Evolutionary conservation across 352 stramenopile species (phyloP), one percentile per base, ranked within the genome.

Genomic region (Pythium vanterpoolii): DNA sequence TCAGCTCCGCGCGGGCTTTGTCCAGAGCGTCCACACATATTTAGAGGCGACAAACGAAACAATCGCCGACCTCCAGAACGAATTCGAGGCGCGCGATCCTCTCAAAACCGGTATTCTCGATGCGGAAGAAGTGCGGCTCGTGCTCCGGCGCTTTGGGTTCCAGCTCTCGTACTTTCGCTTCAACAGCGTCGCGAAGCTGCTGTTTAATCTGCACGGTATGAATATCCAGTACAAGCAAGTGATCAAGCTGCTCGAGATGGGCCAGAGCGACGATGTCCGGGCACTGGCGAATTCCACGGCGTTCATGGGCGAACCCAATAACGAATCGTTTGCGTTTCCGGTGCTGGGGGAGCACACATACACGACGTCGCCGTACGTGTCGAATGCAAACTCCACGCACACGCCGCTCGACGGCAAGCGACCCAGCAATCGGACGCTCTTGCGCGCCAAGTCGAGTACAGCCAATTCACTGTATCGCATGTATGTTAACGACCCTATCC

Each of bases 161-260:
- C 66, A 60, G 56, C 52, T 71, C 8, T 66, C 63, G 40, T 71
- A 34, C 56, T 71, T 71, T 47, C 43, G 52, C 5, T 71, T 71
- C 56, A 71, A 71, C 56, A 71, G 63, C 30, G 63, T 71, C 23
- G 63, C 63, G 23, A 58, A 55, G 28, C 19, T 71, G 56, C 56
- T 71, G 8, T 71, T 71, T 28, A 39, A 66, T 28, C 21, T 71
- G 13, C 34, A 51, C 5, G 56, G 63, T n/a, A 63, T 52, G 21
- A 19, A 51, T 11, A 48, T 71, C 16, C 44, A 71, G 56, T 71
- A 71, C 48, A 14, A 28, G 23, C 63, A 71, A 26, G 57, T 71
- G 50, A 26, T 71, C 5, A 11, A 19, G 10, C 50, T 71, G 16
- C 42, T 71, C 43, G 47, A 53, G 28, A 39, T 76, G 8, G 56